Conservation (phyloP, 306 rosid genomes). For the Hippophae gyantsensis region DNA sequence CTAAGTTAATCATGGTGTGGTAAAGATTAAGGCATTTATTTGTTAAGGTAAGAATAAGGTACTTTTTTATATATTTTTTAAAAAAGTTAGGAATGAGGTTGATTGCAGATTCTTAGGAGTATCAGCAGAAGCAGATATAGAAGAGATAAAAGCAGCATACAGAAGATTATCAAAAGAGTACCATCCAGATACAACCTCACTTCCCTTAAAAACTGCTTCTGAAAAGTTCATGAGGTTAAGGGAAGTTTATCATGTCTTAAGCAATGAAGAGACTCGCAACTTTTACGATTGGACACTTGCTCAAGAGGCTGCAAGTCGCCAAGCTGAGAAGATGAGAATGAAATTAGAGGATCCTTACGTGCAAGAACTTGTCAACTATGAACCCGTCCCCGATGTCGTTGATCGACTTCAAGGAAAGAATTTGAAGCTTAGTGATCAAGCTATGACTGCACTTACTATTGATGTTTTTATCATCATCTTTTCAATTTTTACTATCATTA, state of each 20-base stretch:
- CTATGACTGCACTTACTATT: slow-evolving; percentile 60
- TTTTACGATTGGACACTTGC: slow-evolving; percentile 90
- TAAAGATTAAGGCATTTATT: neutral
- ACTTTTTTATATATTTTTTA: neutral
- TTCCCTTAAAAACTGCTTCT: slow-evolving; percentile 74
- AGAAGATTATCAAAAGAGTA: slow-evolving; percentile 75
- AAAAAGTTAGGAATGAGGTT: neutral
- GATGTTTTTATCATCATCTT: slow-evolving; percentile 58
- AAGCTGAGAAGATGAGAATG: slow-evolving; percentile 56
- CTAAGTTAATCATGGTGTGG: neutral
- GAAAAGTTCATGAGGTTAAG: slow-evolving; percentile 65
- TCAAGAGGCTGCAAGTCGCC: slow-evolving; percentile 78
- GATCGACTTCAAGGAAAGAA: slow-evolving; percentile 74
- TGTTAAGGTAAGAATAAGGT: no score
- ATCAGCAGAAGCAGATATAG: slow-evolving; percentile 51
- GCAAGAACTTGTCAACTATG: slow-evolving; percentile 29
- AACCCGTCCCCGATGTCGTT: slow-evolving; percentile 66
- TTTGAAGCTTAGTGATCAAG: slow-evolving; percentile 73
- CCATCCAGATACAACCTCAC: slow-evolving; percentile 97
- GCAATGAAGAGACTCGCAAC: slow-evolving; percentile 55
- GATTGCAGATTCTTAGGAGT: slow-evolving; percentile 67
- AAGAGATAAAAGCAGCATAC: slow-evolving; percentile 74
- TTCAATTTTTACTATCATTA: slow-evolving; percentile 36
- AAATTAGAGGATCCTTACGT: slow-evolving; percentile 67
- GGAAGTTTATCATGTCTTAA: slow-evolving; percentile 54